phyloP scores from a whole-genome alignment of 768 basidiomycete genomes.

The Russula ochroleuca region DNA sequence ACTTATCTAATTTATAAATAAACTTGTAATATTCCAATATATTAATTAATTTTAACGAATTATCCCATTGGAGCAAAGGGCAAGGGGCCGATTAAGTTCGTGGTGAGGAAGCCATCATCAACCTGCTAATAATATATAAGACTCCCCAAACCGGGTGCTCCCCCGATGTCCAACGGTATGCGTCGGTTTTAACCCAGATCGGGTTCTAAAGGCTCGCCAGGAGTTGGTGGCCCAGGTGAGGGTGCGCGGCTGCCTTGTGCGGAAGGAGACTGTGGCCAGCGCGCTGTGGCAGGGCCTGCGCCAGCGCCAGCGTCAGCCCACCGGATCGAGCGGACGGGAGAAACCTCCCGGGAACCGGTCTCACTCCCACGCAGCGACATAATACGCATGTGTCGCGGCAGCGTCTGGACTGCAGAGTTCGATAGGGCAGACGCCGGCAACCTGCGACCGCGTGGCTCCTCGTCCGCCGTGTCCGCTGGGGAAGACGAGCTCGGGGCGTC shows the following conservation, averaged over 20 bases:
- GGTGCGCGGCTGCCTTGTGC: slow-evolving; percentile 19
- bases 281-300: slow-evolving; percentile 24
- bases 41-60: too few species aligned
- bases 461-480: slow-evolving; percentile 13
- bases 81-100: neutral
- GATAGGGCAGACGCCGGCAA: slow-evolving; percentile 17
- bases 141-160: neutral
- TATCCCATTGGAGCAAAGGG: too few species aligned
- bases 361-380: slow-evolving; percentile 33
- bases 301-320: slow-evolving; percentile 39
- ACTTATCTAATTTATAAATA: too few species aligned
- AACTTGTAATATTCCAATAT: too few species aligned
- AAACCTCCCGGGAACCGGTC: slow-evolving; percentile 37
- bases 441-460: slow-evolving; percentile 29
- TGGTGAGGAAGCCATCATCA: neutral
- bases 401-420: slow-evolving; percentile 21
- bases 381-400: slow-evolving; percentile 32
- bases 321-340: slow-evolving; percentile 46
- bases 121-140: neutral
- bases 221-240: slow-evolving; percentile 12
- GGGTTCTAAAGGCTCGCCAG: neutral
- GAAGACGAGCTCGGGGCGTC: neutral
- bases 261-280: slow-evolving; percentile 21
- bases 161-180: neutral
- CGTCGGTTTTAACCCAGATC: neutral